A percentile compares a stretch with the other conserved stretches of the same genome.
These are phyloP conservation scores for Fusarium tupiense DNA, from an alignment of 2,329 filamentous ascomycete genomes.

Conservation along the genomic window DNA sequence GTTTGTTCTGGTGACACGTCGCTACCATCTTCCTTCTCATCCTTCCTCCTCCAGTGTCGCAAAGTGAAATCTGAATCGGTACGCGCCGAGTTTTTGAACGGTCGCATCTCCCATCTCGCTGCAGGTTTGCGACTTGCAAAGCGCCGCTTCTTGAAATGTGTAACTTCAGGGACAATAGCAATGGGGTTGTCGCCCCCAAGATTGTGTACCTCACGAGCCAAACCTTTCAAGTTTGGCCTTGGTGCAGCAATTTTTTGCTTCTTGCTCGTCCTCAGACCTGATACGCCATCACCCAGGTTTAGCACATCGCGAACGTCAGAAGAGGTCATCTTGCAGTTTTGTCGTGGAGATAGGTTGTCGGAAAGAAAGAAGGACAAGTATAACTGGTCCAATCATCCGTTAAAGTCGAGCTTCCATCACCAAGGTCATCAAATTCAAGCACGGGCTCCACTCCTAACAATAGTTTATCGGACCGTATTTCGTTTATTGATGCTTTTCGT, in stretches of 20 bases:
- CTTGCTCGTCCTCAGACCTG: conserved; percentile 70
- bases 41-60: conserved; percentile 82
- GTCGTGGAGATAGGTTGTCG: conserved; percentile 3
- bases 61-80: conserved; percentile 73
- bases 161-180: conserved; percentile 70
- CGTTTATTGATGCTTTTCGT: conserved; percentile 3
- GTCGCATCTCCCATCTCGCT: conserved; percentile 71
- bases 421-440: conserved; percentile 24
- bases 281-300: conserved; percentile 72
- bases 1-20: conserved; percentile 45
- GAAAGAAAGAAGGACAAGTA: neutral
- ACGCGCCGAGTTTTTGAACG: conserved; percentile 83
- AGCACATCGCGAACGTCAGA: conserved; percentile 90
- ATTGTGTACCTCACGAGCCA: conserved; percentile 73
- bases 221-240: conserved; percentile 68
- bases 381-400: conserved; percentile 6
- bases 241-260: conserved; percentile 76
- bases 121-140: conserved; percentile 65
- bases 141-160: conserved; percentile 68
- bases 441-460: neutral
- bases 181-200: conserved; percentile 74
- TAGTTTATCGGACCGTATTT: neutral
- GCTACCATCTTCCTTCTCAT: conserved; percentile 53
- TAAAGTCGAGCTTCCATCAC: conserved; percentile 37
- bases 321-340: conserved; percentile 68